Evolutionary conservation across 2,329 filamentous ascomycete genomes (phyloP).

Genomic region (Fusarium chaquense): DNA sequence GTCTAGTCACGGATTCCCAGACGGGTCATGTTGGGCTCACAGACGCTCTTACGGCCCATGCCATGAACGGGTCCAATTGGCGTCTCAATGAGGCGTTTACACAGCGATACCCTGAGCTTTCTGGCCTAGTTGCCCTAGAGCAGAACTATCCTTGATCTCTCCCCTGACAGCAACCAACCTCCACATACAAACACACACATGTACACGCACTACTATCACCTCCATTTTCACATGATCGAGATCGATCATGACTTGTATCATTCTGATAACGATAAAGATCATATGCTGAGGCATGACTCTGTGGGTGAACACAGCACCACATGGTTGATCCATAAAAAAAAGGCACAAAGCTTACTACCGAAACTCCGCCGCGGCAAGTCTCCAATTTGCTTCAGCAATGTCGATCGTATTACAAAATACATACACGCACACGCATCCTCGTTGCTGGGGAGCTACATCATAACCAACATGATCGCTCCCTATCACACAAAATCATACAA

Average conservation of each 20-base stretch:
- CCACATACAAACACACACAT: neutral
- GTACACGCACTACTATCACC: neutral
- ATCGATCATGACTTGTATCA: constrained; percentile 13
- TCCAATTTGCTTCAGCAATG: constrained; percentile 23
- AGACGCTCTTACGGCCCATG: constrained; percentile 34
- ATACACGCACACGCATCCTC: neutral
- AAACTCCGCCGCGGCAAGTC: constrained; percentile 29
- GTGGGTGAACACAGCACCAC: constrained; percentile 45
- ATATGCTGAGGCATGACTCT: constrained; percentile 28
- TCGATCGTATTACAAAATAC: constrained; percentile 29
- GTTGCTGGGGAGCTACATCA: neutral
- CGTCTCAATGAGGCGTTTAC: constrained; percentile 26
- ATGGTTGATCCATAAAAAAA: constrained; percentile 30
- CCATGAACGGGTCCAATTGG: constrained; percentile 39
- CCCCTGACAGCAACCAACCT: neutral
- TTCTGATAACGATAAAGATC: constrained; percentile 32
- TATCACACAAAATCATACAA: constrained; percentile 12
- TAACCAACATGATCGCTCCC: neutral
- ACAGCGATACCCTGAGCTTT: constrained; percentile 38
- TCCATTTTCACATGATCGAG: constrained; percentile 15
- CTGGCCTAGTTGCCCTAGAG: constrained; percentile 29
- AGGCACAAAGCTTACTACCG: constrained; percentile 11
- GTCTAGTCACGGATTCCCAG: constrained; percentile 36
- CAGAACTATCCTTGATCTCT: constrained; percentile 16
- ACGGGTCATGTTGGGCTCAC: constrained; percentile 42